Conservation (phyloP, 1,284 basidiomycete genomes). For the Cystobasidium sp. region DNA sequence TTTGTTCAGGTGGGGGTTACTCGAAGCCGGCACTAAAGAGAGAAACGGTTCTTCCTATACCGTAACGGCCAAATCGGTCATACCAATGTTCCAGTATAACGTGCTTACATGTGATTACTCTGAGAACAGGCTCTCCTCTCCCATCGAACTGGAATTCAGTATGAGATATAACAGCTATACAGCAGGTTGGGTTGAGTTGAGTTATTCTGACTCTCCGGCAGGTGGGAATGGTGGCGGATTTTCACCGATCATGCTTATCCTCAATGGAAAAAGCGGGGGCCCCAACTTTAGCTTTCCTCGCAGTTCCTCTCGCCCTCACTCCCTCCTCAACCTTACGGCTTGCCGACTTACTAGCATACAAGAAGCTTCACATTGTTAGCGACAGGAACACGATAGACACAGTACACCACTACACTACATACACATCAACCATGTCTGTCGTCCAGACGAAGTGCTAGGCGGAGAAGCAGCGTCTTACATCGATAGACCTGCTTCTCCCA, state of each 20-base stretch:
- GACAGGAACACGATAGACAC: background rate
- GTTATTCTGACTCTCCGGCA: no score
- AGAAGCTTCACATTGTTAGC: background rate
- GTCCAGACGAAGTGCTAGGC: conserved; percentile 42
- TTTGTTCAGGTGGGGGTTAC: no score
- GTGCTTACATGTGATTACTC: no score
- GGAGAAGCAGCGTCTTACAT: conserved; percentile 23
- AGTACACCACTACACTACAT: conserved; percentile 2
- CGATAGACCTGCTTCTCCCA: conserved; percentile 23
- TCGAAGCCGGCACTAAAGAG: no score
- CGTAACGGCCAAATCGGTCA: no score
- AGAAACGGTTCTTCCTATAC: no score
- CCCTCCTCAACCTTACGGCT: background rate
- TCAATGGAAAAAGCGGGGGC: conserved; percentile 11
- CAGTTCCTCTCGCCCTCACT: conserved; percentile 3
- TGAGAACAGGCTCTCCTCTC: no score
- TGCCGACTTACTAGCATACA: background rate
- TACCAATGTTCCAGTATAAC: no score
- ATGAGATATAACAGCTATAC: no score
- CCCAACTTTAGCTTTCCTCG: background rate
- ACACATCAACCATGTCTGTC: conserved; percentile 15
- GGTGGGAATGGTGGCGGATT: no score
- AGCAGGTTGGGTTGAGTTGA: no score
- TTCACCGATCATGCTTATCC: background rate
- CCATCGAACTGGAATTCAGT: no score